Evolutionary conservation across 2,329 filamentous ascomycete genomes (phyloP).

Genomic region (Gaeumannomyces tritici): DNA sequence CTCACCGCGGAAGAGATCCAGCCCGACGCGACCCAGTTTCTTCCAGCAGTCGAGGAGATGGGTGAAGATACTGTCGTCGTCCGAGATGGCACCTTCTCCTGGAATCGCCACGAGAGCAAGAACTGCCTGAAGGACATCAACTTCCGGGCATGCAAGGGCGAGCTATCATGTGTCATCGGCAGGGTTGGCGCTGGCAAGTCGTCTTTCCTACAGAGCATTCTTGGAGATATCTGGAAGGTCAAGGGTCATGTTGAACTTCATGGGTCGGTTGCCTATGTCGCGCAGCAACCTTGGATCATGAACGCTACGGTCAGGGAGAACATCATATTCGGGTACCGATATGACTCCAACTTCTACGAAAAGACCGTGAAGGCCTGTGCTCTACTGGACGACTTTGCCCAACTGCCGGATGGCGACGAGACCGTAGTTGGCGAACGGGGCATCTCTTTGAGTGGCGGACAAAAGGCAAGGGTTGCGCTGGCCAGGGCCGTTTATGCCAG

Average conservation of each 20-base stretch:
- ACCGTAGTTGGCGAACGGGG: conserved; percentile 95
- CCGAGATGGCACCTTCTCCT: conserved; percentile 81
- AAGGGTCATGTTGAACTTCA: conserved; percentile 75
- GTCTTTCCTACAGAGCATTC: conserved; percentile 76
- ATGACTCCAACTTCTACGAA: conserved; percentile 90
- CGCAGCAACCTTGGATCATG: conserved; percentile 92
- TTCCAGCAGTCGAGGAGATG: conserved; percentile 59
- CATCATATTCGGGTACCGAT: conserved; percentile 91
- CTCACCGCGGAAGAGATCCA: conserved; percentile 86
- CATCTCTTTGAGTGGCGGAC: conserved; percentile 90
- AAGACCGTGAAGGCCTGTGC: conserved; percentile 88
- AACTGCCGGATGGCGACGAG: conserved; percentile 89
- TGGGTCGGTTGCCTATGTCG: conserved; percentile 81
- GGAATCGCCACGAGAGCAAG: conserved; percentile 73
- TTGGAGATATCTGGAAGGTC: conserved; percentile 87
- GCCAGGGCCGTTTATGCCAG: conserved; percentile 92
- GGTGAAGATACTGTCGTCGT: conserved; percentile 84
- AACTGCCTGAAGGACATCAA: conserved; percentile 73
- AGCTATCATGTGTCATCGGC: conserved; percentile 86
- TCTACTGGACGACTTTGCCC: conserved; percentile 79
- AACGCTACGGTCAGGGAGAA: conserved; percentile 97
- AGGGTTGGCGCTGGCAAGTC: conserved; percentile 94
- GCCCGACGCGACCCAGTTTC: conserved; percentile 63
- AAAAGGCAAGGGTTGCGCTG: conserved; percentile 87
- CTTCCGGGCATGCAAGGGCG: conserved; percentile 83